Base-by-base conservation (phyloP, 2,329 filamentous ascomycete species). In the Capronia epimyces region DNA sequence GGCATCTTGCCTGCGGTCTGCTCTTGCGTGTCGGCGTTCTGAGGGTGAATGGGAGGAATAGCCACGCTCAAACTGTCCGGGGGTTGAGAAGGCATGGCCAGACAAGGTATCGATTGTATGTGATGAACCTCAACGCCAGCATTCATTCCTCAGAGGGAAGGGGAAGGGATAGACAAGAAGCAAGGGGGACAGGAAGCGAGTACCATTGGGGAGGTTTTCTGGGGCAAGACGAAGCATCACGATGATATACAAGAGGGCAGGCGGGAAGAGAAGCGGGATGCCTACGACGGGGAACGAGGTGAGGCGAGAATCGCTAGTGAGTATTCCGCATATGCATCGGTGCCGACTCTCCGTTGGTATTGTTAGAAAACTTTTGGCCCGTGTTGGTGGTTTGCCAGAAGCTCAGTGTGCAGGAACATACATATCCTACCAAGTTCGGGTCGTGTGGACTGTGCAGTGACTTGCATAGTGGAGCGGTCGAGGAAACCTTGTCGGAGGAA, bases 301-400 rank as follows among this genome's bases (percentile, higher is more conserved):
- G 20, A 27, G 32, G 32, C 21, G 15, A 42, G 39, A 21, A 24
- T 10, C 13, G 3, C 39, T 15, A 24, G 9, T 13, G 8, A 42
- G 39, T 10, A 22, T 42, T 25, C 39, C 25, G 39, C 34, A 36
- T 34, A 9, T 10, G 36, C 20, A 49, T 43, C 40, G 48, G 49
- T 44, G 40, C 52, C 52, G 48, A 49, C 52, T 52, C 41, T 46
- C 52, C 52, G 48, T 50, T 43, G 20, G 39, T 24, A 25, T 42
- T 42, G 39, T 37, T 37, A 37, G 34, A 37, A 37, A 9, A 20
- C 8, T 20, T 18, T 37, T 9, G 20, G 44, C 18, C 34, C 44
- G 22, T 20, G n/a, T 49, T 34, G n/a, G 20, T 36, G 25, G 27
- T n/a, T 36, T 25, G 29, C 22, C n/a, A 47, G 20, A 18, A 22